Evolutionary conservation across 2,329 filamentous ascomycete species (phyloP).

Genomic region (Phialophora verrucosa): DNA sequence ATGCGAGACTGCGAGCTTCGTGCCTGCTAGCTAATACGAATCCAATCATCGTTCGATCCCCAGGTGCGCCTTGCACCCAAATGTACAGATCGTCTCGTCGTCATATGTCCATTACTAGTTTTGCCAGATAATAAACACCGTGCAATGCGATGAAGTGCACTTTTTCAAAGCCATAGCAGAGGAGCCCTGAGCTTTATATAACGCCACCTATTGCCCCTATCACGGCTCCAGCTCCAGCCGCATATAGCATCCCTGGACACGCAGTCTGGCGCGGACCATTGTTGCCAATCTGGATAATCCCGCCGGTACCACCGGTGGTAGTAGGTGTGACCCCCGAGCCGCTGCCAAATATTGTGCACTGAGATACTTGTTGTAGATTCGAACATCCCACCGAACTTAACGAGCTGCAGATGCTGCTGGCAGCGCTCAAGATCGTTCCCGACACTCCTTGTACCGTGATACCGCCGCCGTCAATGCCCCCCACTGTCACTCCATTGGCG

Average conservation of each 20-base stretch:
- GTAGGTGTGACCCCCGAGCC: conserved; percentile 37
- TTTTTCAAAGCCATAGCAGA: conserved; percentile 3
- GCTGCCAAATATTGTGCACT: conserved; percentile 51
- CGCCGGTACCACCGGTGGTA: conserved; percentile 38
- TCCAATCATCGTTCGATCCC: background rate
- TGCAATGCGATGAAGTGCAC: conserved; percentile 3
- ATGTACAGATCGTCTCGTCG: conserved; percentile 25
- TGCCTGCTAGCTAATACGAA: background rate
- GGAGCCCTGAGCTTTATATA: conserved; percentile 8
- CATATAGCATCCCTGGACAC: conserved; percentile 50
- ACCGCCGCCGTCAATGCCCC: conserved; percentile 48
- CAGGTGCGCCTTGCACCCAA: conserved; percentile 4
- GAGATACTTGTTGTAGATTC: conserved; percentile 51
- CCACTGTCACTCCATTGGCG: conserved; percentile 59
- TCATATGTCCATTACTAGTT: conserved; percentile 25
- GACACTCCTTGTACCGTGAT: conserved; percentile 55
- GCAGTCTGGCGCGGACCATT: conserved; percentile 36
- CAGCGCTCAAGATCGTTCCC: conserved; percentile 49
- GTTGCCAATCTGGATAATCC: conserved; percentile 37
- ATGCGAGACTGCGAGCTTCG: background rate
- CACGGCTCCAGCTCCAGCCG: conserved; percentile 49
- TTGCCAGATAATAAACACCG: conserved; percentile 7
- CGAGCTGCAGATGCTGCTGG: conserved; percentile 54
- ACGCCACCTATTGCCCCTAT: conserved; percentile 49
- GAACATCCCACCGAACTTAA: conserved; percentile 56